These are phyloP conservation scores for Sarcodon aspratus DNA, from an alignment of 768 basidiomycete species.

Conservation along the genomic window DNA sequence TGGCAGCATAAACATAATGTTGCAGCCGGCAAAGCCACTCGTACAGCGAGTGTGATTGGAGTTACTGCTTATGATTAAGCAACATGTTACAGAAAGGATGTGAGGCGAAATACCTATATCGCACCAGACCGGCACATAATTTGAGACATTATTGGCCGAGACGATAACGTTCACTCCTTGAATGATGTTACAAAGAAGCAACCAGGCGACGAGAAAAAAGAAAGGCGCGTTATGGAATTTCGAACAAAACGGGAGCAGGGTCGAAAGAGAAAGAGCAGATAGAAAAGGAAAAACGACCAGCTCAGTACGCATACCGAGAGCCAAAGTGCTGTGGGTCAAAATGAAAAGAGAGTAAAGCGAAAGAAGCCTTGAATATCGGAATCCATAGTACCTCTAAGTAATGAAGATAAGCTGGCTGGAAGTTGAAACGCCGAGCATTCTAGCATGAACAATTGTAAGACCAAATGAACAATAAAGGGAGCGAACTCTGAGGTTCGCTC, in stretches of 20 bases:
- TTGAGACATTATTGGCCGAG: slow-evolving; percentile 16
- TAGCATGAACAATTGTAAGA: not conserved
- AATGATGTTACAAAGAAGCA: slow-evolving; percentile 19
- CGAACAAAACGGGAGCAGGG: slow-evolving; percentile 15
- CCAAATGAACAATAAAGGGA: not conserved
- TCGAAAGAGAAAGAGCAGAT: slow-evolving; percentile 10
- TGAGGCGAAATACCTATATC: slow-evolving; percentile 20
- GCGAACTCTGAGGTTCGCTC: not conserved
- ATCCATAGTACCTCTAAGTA: not conserved
- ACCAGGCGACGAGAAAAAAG: slow-evolving; percentile 19
- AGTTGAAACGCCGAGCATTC: not conserved
- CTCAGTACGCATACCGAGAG: slow-evolving; percentile 14
- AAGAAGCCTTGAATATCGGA: not conserved
- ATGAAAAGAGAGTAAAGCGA: not conserved
- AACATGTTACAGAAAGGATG: not conserved
- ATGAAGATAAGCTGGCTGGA: slow-evolving; percentile 1
- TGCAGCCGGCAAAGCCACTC: not conserved
- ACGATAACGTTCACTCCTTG: slow-evolving; percentile 24
- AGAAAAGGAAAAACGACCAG: slow-evolving; percentile 17
- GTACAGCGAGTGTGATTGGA: not conserved
- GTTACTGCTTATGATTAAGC: slow-evolving; percentile 10
- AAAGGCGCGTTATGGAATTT: slow-evolving; percentile 18
- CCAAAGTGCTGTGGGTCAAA: not conserved
- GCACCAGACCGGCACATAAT: slow-evolving; percentile 22
- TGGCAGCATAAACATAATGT: not conserved